These are phyloP conservation scores for Leptographium galeiforme DNA, from an alignment of 2,329 filamentous ascomycete species.

Conservation along the genomic window DNA sequence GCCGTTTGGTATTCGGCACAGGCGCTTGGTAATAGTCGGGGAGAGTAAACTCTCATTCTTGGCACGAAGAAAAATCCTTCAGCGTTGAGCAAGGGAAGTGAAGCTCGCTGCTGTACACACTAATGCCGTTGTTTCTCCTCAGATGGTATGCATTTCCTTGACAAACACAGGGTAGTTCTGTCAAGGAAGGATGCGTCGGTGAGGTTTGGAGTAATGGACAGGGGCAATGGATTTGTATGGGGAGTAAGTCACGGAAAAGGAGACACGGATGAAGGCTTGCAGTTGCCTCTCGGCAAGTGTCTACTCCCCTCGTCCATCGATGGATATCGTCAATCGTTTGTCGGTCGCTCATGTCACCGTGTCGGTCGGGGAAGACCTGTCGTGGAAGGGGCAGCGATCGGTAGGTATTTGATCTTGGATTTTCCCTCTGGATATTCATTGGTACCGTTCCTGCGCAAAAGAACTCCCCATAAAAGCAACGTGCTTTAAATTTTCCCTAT, in stretches of 20 bases:
- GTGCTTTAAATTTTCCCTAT: not conserved
- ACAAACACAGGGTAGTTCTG: not conserved
- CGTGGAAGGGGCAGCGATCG: not conserved
- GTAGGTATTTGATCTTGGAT: constrained; percentile 3
- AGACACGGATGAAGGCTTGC: too few species aligned
- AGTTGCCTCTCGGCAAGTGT: too few species aligned
- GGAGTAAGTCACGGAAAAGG: too few species aligned
- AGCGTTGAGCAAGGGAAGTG: constrained; percentile 31
- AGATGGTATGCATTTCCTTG: not conserved
- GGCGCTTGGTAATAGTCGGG: constrained; percentile 47
- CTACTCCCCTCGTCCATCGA: too few species aligned
- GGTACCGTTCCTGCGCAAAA: constrained; percentile 7
- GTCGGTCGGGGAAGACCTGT: not conserved
- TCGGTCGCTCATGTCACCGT: not conserved
- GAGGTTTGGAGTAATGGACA: not conserved
- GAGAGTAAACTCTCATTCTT: constrained; percentile 26
- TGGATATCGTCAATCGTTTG: too few species aligned
- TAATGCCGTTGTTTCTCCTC: constrained; percentile 30
- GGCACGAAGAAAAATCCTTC: constrained; percentile 44
- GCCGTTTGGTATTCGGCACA: constrained; percentile 24
- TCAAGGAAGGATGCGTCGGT: not conserved
- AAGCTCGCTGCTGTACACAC: constrained; percentile 47
- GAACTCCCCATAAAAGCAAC: constrained; percentile 7
- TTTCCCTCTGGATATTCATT: constrained; percentile 2
- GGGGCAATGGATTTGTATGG: not conserved